Percentiles rank a stretch among this genome's conserved stretches.
Conservation (phyloP, 2,329 filamentous ascomycete species). For the Neodidymelliopsis sp. region DNA sequence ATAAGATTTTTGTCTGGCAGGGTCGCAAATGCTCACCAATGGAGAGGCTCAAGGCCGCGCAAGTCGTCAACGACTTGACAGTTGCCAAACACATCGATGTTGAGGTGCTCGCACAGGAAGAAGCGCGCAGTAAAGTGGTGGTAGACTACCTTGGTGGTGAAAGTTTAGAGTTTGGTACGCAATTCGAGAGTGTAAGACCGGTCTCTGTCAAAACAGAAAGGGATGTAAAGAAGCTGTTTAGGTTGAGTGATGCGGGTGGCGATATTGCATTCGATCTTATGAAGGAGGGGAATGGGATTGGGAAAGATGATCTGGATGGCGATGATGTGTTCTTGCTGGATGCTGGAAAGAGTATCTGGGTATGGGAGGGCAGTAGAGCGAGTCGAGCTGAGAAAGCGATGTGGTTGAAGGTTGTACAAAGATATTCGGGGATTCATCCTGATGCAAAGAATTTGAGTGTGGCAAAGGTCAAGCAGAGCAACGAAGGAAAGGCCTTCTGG, state of each 20-base stretch:
- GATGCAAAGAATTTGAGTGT: conserved; percentile 56
- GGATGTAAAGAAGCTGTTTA: conserved; percentile 60
- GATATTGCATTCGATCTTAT: conserved; percentile 64
- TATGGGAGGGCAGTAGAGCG: conserved; percentile 69
- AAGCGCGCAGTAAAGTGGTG: conserved; percentile 63
- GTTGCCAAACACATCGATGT: conserved; percentile 70
- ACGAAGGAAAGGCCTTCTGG: conserved; percentile 63
- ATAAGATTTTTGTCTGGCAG: conserved; percentile 76
- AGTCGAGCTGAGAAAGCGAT: conserved; percentile 65
- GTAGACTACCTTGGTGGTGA: conserved; percentile 56
- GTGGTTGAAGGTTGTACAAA: conserved; percentile 68
- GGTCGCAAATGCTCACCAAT: conserved; percentile 70
- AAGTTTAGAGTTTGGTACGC: conserved; percentile 54
- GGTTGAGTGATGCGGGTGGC: conserved; percentile 69
- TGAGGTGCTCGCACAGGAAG: conserved; percentile 69
- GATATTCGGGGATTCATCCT: conserved; percentile 59
- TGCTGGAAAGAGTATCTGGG: conserved; percentile 66
- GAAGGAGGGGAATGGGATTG: conserved; percentile 61
- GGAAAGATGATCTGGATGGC: conserved; percentile 61
- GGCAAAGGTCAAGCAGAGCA: conserved; percentile 65
- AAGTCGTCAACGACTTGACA: conserved; percentile 71
- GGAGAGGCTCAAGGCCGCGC: conserved; percentile 73
- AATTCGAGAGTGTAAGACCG: conserved; percentile 56
- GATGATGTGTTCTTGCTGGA: conserved; percentile 71
- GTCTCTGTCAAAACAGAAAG: conserved; percentile 36